These are phyloP conservation scores for Trichoderma aggressivum DNA, from an alignment of 2,329 filamentous ascomycete species.

Conservation along the genomic window DNA sequence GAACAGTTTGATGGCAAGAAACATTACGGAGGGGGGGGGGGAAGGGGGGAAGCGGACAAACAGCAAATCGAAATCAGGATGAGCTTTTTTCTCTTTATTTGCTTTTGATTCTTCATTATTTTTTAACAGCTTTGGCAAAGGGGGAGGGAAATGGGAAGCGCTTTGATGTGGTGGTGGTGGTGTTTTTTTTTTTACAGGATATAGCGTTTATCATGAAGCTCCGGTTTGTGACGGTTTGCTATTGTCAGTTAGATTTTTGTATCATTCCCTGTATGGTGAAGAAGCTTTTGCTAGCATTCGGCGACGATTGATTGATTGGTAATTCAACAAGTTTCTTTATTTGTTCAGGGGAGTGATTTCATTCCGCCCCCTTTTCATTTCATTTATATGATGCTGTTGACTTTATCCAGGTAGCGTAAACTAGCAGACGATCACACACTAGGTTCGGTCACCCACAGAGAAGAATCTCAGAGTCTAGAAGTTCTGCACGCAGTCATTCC, in stretches of 20 bases:
- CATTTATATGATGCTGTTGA: neutral
- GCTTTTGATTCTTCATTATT: neutral
- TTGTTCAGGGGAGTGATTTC: neutral
- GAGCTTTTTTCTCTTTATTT: neutral
- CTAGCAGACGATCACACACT: neutral
- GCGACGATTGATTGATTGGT: constrained; percentile 7
- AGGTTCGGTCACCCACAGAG: neutral
- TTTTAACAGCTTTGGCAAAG: neutral
- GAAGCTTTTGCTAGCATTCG: constrained; percentile 7
- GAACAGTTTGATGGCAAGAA: neutral
- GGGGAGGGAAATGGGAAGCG: neutral
- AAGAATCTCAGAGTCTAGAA: neutral
- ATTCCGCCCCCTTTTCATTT: neutral
- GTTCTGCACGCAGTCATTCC: neutral
- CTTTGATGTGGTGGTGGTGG: neutral
- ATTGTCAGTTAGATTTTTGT: constrained; percentile 4
- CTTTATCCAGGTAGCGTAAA: neutral
- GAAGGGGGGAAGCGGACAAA: neutral
- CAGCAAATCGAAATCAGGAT: neutral
- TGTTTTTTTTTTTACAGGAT: neutral
- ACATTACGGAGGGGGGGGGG: neutral
- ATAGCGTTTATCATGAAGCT: neutral
- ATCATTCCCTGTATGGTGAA: constrained; percentile 2
- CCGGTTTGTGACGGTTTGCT: neutral
- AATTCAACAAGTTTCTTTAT: neutral